A percentile compares a stretch with the other conserved stretches of the same genome.
phyloP scores from a whole-genome alignment of 2,329 filamentous ascomycete genomes.

The Lecanosticta acicola region DNA sequence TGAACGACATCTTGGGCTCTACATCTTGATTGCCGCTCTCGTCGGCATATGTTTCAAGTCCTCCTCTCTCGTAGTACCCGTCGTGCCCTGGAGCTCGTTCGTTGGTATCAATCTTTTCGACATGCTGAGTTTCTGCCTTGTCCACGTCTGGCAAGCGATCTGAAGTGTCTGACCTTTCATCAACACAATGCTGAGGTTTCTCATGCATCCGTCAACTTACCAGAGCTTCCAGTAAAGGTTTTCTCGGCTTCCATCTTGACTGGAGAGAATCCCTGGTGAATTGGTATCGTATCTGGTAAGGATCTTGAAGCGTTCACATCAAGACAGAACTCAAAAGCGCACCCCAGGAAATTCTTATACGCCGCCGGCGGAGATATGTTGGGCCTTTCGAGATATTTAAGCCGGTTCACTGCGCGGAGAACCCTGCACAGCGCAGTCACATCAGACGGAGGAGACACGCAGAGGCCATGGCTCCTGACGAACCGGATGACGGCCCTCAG shows the following conservation, averaged over 20 bases:
- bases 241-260: neutral
- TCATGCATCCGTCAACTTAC: neutral
- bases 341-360: too few relatives aligned
- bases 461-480: neutral
- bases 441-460: neutral
- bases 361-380: too few relatives aligned
- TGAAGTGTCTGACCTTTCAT: neutral
- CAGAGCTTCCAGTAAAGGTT: neutral
- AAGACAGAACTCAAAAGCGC: too few relatives aligned
- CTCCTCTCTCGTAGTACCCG: slow-evolving; percentile 45
- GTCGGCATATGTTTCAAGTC: slow-evolving; percentile 43
- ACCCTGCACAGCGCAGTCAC: neutral
- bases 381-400: too few relatives aligned
- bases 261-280: too few relatives aligned
- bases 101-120: slow-evolving; percentile 36
- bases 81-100: slow-evolving; percentile 35
- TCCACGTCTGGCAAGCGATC: slow-evolving; percentile 5
- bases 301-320: too few relatives aligned
- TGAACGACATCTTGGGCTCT: slow-evolving; percentile 41
- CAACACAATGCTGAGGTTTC: neutral
- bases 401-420: neutral
- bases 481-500: neutral
- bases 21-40: slow-evolving; percentile 41
- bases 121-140: slow-evolving; percentile 19
- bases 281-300: too few relatives aligned